Evolutionary conservation across 192 early-diverging fungal species (phyloP).

Genomic region (Phycomyces nitens): DNA sequence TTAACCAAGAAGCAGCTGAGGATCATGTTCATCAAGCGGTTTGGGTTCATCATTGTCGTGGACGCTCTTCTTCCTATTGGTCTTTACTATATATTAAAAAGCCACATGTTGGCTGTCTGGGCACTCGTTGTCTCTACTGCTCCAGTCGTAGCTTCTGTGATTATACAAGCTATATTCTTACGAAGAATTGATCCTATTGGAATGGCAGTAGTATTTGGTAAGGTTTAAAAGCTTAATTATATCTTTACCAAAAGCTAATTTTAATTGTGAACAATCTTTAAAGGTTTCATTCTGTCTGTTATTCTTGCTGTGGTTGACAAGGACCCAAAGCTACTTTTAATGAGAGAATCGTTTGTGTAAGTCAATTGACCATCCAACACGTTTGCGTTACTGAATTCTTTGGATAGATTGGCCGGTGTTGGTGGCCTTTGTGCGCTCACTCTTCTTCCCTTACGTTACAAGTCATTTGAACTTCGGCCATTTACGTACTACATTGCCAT

Average conservation of each 20-base stretch:
- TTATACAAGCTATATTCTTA: conserved; percentile 27
- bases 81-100: conserved; percentile 36
- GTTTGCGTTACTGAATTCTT: conserved; percentile 3
- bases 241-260: no score
- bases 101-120: conserved; percentile 34
- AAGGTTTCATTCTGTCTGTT: conserved; percentile 40
- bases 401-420: conserved; percentile 26
- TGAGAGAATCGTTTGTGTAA: conserved; percentile 46
- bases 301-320: conserved; percentile 38
- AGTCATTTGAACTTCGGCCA: conserved; percentile 35
- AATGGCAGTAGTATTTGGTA: conserved; percentile 35
- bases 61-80: conserved; percentile 30
- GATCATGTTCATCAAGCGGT: conserved; percentile 9
- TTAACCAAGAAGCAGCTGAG: neutral
- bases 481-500: conserved; percentile 34
- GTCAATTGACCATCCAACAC: neutral
- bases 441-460: conserved; percentile 39
- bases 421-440: conserved; percentile 37
- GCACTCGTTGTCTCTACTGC: conserved; percentile 41
- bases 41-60: conserved; percentile 24
- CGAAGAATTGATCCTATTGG: conserved; percentile 28
- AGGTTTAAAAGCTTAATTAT: neutral
- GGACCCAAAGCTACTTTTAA: conserved; percentile 37
- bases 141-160: conserved; percentile 36
- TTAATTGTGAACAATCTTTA: neutral